Conservation (phyloP, 345 rosid species). For the Punica granatum region DNA sequence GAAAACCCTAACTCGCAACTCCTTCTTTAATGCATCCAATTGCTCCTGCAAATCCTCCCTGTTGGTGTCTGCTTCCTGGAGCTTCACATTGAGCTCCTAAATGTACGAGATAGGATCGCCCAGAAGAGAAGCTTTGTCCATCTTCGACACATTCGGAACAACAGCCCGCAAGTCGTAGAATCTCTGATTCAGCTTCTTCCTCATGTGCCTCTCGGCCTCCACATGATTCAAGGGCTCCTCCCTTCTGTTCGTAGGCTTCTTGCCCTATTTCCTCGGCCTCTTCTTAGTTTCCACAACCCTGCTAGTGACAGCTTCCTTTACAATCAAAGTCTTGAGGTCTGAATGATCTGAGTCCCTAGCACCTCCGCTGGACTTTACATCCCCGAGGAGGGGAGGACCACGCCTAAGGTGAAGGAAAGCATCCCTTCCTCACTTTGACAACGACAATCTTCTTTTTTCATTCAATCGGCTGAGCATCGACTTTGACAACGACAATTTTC, state of each 20-base stretch:
- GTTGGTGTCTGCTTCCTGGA: constrained; percentile 43
- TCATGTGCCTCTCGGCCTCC: constrained; percentile 95
- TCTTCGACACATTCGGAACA: constrained; percentile 93
- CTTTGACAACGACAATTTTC: no score
- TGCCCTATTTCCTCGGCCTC: constrained; percentile 75
- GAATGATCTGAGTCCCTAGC: constrained; percentile 84
- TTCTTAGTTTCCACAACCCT: constrained; percentile 67
- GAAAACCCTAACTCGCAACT: no score
- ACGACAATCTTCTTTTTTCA: no score
- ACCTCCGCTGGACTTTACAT: constrained; percentile 41
- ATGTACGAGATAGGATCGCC: constrained; percentile 86
- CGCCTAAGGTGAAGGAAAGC: constrained; percentile 76
- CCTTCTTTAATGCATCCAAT: constrained; percentile 48
- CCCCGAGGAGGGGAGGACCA: constrained; percentile 48
- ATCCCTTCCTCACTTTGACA: constrained; percentile 86
- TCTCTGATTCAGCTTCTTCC: constrained; percentile 89
- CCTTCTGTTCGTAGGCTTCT: constrained; percentile 97
- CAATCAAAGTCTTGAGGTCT: constrained; percentile 88
- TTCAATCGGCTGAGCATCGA: no score
- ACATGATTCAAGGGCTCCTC: no score
- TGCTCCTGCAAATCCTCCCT: no score
- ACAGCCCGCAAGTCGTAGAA: constrained; percentile 83
- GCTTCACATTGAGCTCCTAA: constrained; percentile 63
- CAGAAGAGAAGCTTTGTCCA: no score
- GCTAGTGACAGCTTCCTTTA: constrained; percentile 58